A percentile compares a stretch with the other conserved stretches of the same genome.
Evolutionary conservation across 2,329 filamentous ascomycete genomes (phyloP).

Genomic region (Hypoxylon sp.): DNA sequence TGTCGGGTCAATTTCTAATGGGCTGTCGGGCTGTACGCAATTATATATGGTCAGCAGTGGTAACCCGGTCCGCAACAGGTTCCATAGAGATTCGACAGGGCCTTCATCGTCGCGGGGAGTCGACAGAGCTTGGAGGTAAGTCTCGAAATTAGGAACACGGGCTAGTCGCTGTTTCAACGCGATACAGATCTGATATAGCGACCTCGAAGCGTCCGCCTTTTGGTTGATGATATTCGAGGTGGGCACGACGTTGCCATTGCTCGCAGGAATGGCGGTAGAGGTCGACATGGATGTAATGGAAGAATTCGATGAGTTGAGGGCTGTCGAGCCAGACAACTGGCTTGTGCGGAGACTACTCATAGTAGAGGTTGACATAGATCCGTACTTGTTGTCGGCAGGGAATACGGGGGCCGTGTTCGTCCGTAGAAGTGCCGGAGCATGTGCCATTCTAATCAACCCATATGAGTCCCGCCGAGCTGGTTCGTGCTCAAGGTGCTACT

Average conservation of each 20-base stretch:
- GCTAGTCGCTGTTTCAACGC: constrained; percentile 84
- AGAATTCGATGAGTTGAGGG: constrained; percentile 63
- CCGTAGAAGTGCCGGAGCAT: constrained; percentile 70
- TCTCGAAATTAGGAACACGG: constrained; percentile 86
- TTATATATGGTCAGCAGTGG: constrained; percentile 94
- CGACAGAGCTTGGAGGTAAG: constrained; percentile 79
- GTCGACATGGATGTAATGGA: constrained; percentile 67
- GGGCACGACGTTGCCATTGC: constrained; percentile 77
- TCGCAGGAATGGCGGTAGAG: constrained; percentile 57
- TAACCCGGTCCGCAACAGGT: constrained; percentile 84
- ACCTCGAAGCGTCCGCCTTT: constrained; percentile 90
- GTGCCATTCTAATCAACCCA: constrained; percentile 66
- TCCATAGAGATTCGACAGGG: constrained; percentile 93
- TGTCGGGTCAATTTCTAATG: constrained; percentile 76
- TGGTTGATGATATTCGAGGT: constrained; percentile 98
- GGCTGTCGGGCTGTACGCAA: constrained; percentile 78
- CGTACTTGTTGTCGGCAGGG: constrained; percentile 64
- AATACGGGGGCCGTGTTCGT: constrained; percentile 72
- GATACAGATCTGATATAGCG: constrained; percentile 95
- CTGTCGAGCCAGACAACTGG: constrained; percentile 74
- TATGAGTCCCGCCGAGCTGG: constrained; percentile 42
- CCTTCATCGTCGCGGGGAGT: constrained; percentile 74
- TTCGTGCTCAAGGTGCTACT: constrained; percentile 27
- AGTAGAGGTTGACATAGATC: constrained; percentile 61
- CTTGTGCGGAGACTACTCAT: constrained; percentile 72